Evolutionary conservation across 805 yeast genomes (phyloP).

Genomic region (Clavispora santaluciae): DNA sequence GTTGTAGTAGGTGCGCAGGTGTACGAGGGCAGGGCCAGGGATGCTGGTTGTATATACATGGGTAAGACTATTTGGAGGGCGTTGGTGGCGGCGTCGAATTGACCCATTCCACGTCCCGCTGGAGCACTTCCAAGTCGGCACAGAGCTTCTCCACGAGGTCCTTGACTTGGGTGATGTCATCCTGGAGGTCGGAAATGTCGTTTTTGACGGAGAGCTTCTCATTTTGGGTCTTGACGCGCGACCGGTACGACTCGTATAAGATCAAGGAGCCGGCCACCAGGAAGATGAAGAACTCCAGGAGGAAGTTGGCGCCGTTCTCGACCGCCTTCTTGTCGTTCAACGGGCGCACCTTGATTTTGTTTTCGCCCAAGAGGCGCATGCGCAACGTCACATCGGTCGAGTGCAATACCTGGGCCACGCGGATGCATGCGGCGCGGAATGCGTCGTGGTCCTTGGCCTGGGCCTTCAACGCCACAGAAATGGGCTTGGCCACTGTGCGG

Average conservation of each 20-base stretch:
- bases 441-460: constrained; percentile 70
- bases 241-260: constrained; percentile 64
- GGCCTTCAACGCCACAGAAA: constrained; percentile 63
- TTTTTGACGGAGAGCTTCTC: constrained; percentile 66
- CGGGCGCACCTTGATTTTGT: constrained; percentile 58
- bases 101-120: not conserved
- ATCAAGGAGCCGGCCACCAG: constrained; percentile 76
- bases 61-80: too few relatives aligned
- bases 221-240: constrained; percentile 56
- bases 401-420: constrained; percentile 69
- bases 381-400: constrained; percentile 59
- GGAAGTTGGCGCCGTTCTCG: constrained; percentile 73
- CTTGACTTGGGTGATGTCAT: constrained; percentile 59
- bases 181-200: constrained; percentile 65
- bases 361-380: constrained; percentile 53
- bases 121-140: constrained; percentile 8
- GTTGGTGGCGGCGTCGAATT: too few relatives aligned
- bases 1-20: too few relatives aligned
- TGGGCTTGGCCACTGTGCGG: constrained; percentile 74
- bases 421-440: constrained; percentile 60
- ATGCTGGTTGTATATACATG: not conserved
- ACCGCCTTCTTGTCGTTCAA: constrained; percentile 78
- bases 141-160: constrained; percentile 12
- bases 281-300: constrained; percentile 74
- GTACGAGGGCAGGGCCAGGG: too few relatives aligned